These are phyloP conservation scores for Dioscorea alata DNA, from an alignment of 106 monocot genomes.

Conservation along the genomic window DNA sequence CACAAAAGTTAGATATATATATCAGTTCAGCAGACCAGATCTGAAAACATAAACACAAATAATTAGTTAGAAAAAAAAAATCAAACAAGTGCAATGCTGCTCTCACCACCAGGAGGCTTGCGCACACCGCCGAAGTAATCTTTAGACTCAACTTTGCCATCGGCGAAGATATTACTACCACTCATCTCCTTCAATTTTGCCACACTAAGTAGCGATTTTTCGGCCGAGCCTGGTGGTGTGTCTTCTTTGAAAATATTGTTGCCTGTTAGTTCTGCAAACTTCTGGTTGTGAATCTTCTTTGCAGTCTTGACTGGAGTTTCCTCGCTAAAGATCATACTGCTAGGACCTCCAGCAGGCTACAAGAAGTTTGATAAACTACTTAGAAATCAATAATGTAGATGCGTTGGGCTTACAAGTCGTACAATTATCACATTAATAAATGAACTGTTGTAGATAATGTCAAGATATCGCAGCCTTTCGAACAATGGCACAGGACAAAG, in stretches of 20 bases:
- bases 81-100: constrained; percentile 42
- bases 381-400: too few relatives aligned
- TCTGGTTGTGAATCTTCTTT: constrained; percentile 32
- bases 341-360: constrained; percentile 23
- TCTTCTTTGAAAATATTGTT: constrained; percentile 77
- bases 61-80: neutral
- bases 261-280: constrained; percentile 37
- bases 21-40: too few relatives aligned
- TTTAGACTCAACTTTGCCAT: constrained; percentile 43
- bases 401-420: neutral
- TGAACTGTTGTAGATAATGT: neutral
- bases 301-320: constrained; percentile 27
- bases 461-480: neutral
- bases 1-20: too few relatives aligned
- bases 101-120: constrained; percentile 83
- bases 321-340: constrained; percentile 18
- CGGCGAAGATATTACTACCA: constrained; percentile 76
- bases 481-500: neutral
- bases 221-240: constrained; percentile 30
- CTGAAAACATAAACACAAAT: too few relatives aligned
- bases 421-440: neutral
- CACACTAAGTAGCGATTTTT: constrained; percentile 54
- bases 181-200: constrained; percentile 72
- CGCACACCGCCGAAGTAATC: constrained; percentile 67
- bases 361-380: neutral